A percentile compares a stretch with the other conserved stretches of the same genome.
phyloP scores from a whole-genome alignment of 345 rosid species.

The Boechera divaricarpa region DNA sequence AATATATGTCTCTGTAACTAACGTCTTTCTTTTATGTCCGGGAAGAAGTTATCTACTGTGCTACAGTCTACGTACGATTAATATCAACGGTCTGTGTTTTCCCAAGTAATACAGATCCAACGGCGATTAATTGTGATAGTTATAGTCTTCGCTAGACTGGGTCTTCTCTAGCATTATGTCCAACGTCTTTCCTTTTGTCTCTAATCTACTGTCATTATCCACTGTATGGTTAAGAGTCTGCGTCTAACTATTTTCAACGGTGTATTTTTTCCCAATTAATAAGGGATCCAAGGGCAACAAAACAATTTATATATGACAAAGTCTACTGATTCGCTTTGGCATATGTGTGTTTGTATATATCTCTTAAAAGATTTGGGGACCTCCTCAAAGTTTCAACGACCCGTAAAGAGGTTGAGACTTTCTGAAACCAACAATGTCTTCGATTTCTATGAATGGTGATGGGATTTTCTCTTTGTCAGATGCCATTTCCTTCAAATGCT shows the following conservation, averaged over 20 bases:
- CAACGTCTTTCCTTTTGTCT: background rate
- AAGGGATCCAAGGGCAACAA: background rate
- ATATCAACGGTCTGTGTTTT: background rate
- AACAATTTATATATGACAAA: background rate
- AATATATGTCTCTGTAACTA: background rate
- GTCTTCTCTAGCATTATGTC: background rate
- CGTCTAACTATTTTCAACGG: background rate
- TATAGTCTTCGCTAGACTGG: background rate
- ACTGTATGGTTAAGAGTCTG: background rate
- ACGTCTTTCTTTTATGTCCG: constrained; percentile 5
- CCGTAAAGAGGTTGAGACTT: constrained; percentile 85
- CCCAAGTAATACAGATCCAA: constrained; percentile 3
- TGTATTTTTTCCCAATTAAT: background rate
- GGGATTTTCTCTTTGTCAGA: constrained; percentile 46
- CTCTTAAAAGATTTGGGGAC: background rate
- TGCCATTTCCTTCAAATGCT: constrained; percentile 55
- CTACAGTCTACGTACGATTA: background rate
- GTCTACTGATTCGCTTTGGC: constrained; percentile 5
- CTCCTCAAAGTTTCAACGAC: constrained; percentile 58
- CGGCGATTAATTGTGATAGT: constrained; percentile 2
- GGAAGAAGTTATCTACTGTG: background rate
- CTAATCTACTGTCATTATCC: background rate
- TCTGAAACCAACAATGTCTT: constrained; percentile 70
- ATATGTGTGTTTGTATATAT: constrained; percentile 4
- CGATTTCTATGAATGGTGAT: constrained; percentile 47